Evolutionary conservation across 495 filamentous ascomycete genomes (phyloP).

Genomic region (Neurospora intermedia): DNA sequence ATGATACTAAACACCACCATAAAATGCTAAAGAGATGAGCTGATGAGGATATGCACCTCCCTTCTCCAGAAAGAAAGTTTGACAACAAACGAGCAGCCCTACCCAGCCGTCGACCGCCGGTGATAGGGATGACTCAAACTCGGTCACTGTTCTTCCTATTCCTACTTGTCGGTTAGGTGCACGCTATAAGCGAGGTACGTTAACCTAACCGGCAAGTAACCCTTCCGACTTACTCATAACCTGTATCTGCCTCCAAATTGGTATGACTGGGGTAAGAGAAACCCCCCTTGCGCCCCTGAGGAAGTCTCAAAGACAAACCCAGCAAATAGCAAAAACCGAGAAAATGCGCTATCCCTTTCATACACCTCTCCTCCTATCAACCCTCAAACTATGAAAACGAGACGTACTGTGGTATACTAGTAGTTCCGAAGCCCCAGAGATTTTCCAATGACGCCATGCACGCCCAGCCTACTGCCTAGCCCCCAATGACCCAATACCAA

Average conservation of each 20-base stretch:
- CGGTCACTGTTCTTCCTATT: not conserved
- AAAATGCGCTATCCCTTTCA: not conserved
- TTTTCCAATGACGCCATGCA: conserved; percentile 19
- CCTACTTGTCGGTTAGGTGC: not conserved
- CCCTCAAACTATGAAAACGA: not conserved
- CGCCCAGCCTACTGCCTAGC: conserved; percentile 3
- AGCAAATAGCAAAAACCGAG: not conserved
- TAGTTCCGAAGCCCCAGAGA: conserved; percentile 1
- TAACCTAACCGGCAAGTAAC: not conserved
- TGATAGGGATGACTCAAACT: not conserved
- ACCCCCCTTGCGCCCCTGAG: not conserved
- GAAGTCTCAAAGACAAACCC: not conserved
- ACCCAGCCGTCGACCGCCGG: not conserved
- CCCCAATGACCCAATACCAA: not conserved
- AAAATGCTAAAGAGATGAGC: not conserved
- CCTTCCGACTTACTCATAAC: not conserved
- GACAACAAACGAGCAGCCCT: not conserved
- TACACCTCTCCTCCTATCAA: not conserved
- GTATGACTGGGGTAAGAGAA: not conserved
- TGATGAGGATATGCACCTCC: not conserved
- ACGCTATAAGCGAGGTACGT: no score
- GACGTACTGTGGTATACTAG: not conserved
- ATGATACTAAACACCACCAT: not conserved
- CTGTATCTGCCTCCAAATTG: not conserved
- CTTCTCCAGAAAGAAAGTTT: not conserved